Base-by-base conservation (phyloP, 1,284 basidiomycete genomes). In the Mycosarcoma mackinlayi region DNA sequence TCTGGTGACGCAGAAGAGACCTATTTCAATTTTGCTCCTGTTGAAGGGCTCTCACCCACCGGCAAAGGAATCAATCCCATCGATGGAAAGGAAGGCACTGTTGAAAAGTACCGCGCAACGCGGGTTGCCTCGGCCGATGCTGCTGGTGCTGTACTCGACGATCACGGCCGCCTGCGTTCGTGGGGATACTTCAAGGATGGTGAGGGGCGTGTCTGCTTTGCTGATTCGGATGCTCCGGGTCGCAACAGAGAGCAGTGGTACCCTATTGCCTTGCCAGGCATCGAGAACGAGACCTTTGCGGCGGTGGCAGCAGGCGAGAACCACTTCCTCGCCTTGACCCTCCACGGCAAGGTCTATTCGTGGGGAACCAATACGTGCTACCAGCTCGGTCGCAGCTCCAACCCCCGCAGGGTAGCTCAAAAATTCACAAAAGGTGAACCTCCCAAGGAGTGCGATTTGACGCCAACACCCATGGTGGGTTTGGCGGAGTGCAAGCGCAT, bases 201-300 rank as follows among this genome's bases (percentile, higher is more conserved):
- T 59, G 91, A 94, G 81, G 93, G 93, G 25, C 86, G 91, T 9
- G 88, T 95, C 39, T 92, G 93, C 34, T 96, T 96, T 80, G 89
- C 92, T 11, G 70, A 77, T 35, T 68, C 76, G 25, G 78, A 80
- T 37, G 68, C 59, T 4, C 63, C 68, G 11, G 66, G 74, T 24
- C 59, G 45, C 46, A 62, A 76, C 46, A 47, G 45, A 24, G 72
- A 75, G 55, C 80, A 81, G 57, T 82, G 75, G 72, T 48, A 55
- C 42, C 80, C 80, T 0, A 73, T 76, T 10, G 40, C 84, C 85
- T 34, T 84, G 77, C 35, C 82, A 74, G 50, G 83, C 84, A 61
- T 79, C 75, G 49, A 84, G 82, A 60, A 83, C 83, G 75, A 89
- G 90, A 73, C 62, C 7, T 90, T 92, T 75, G 84, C 86, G 8